Percentiles rank a stretch among this genome's conserved stretches.
phyloP scores from a whole-genome alignment of 306 rosid genomes.

The Potentilla sterilis region DNA sequence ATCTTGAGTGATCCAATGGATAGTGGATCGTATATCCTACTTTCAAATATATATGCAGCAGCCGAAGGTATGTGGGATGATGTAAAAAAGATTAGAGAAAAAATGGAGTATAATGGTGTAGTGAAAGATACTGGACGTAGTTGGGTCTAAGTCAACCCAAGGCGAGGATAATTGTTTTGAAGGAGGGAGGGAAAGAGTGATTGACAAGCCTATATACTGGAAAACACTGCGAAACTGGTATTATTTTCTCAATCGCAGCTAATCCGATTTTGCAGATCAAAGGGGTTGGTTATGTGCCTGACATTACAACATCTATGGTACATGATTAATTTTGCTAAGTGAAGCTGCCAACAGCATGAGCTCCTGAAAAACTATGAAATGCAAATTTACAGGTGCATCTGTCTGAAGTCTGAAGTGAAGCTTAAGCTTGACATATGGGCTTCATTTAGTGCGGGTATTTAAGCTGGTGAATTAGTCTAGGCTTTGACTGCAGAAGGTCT shows the following conservation, averaged over 20 bases:
- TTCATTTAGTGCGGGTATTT: background rate
- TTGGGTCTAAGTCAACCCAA: constrained; percentile 45
- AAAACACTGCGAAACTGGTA: constrained; percentile 32
- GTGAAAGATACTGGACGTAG: constrained; percentile 63
- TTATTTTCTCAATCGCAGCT: constrained; percentile 44
- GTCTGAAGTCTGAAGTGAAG: background rate
- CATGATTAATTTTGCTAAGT: constrained; percentile 8
- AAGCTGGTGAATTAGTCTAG: background rate
- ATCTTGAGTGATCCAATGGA: no score
- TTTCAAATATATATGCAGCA: no score
- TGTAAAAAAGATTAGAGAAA: no score
- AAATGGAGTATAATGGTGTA: constrained; percentile 46
- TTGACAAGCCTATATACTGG: constrained; percentile 18
- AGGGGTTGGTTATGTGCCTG: constrained; percentile 48
- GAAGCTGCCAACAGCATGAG: background rate
- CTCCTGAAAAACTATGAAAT: background rate
- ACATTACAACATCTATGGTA: constrained; percentile 12
- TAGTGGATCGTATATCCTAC: no score
- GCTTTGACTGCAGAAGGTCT: background rate
- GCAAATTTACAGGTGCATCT: background rate
- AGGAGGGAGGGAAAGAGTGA: background rate
- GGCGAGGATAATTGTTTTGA: background rate
- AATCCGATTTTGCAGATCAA: constrained; percentile 51
- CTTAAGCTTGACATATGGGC: background rate
- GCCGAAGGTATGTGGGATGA: no score